A percentile compares a stretch with the other conserved stretches of the same genome.
phyloP scores from a whole-genome alignment of 2,329 filamentous ascomycete genomes.

The Hypoxylon sp. region DNA sequence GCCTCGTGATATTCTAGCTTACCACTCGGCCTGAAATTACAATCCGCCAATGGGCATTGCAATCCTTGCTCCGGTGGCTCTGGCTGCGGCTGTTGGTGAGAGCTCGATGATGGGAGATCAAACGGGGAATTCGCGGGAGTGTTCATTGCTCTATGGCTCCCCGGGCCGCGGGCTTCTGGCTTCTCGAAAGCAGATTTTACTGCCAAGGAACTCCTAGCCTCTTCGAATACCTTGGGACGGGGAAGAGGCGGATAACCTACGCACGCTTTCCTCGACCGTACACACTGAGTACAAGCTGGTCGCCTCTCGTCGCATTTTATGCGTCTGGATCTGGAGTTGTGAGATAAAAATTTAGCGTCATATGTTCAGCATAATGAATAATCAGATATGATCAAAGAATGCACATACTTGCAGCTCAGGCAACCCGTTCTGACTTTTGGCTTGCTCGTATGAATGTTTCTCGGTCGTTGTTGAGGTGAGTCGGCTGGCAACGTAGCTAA shows the following conservation, averaged over 20 bases:
- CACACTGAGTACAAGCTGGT: conserved; percentile 72
- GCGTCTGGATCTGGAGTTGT: conserved; percentile 64
- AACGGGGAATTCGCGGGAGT: neutral
- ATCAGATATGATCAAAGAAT: neutral
- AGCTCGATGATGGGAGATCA: conserved; percentile 1
- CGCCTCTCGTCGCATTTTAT: conserved; percentile 78
- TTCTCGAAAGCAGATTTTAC: neutral
- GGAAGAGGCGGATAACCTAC: conserved; percentile 72
- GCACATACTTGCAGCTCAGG: conserved; percentile 76
- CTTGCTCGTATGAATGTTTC: conserved; percentile 66
- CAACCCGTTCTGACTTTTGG: conserved; percentile 78
- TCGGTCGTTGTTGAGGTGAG: conserved; percentile 54
- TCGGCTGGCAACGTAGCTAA: conserved; percentile 41
- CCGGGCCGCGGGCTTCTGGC: neutral
- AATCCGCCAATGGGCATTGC: neutral
- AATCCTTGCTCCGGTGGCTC: neutral
- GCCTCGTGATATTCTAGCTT: neutral
- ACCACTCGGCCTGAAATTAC: neutral
- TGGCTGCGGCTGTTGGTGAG: neutral
- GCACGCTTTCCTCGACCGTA: conserved; percentile 70
- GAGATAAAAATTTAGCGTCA: conserved; percentile 43
- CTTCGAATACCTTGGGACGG: conserved; percentile 62
- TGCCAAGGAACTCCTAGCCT: conserved; percentile 56
- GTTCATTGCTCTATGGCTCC: neutral
- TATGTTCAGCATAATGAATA: conserved; percentile 23